Percentiles rank a stretch among this genome's conserved stretches.
phyloP scores from a whole-genome alignment of 2,329 filamentous ascomycete genomes.

The Claviceps paspali region DNA sequence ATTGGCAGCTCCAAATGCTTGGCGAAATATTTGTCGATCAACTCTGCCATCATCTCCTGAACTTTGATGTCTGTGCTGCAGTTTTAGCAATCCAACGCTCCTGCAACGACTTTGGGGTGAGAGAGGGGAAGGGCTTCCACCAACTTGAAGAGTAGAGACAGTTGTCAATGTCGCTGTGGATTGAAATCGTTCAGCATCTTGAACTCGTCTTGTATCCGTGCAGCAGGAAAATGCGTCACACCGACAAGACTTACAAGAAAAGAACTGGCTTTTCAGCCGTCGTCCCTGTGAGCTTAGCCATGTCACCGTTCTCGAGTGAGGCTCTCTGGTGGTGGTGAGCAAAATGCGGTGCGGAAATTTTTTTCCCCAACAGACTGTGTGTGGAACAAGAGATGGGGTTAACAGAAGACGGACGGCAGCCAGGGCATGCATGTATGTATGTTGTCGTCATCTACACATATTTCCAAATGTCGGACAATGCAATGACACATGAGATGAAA shows the following conservation, averaged over 20 bases:
- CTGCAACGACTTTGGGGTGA: too few species aligned
- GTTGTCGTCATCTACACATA: too few species aligned
- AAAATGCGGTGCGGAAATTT: too few species aligned
- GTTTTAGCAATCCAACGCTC: conserved; percentile 3
- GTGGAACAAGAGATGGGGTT: too few species aligned
- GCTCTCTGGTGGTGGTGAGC: too few species aligned
- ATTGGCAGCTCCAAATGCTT: conserved; percentile 57
- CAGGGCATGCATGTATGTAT: too few species aligned
- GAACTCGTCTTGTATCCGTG: background rate
- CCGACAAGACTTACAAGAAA: conserved; percentile 22
- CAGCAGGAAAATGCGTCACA: background rate
- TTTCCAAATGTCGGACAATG: too few species aligned
- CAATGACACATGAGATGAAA: too few species aligned
- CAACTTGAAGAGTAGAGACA: conserved; percentile 83
- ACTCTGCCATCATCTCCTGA: conserved; percentile 71
- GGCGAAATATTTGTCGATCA: conserved; percentile 54
- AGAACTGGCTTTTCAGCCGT: conserved; percentile 22
- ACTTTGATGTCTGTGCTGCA: conserved; percentile 50
- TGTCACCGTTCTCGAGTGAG: too few species aligned
- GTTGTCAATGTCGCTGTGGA: conserved; percentile 88
- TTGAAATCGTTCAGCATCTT: background rate
- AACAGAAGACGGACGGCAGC: too few species aligned
- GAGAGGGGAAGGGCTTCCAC: conserved; percentile 11
- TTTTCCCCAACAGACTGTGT: too few species aligned
- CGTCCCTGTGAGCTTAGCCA: conserved; percentile 21